Conservation (phyloP, 768 basidiomycete genomes). For the Hericium erinaceus region DNA sequence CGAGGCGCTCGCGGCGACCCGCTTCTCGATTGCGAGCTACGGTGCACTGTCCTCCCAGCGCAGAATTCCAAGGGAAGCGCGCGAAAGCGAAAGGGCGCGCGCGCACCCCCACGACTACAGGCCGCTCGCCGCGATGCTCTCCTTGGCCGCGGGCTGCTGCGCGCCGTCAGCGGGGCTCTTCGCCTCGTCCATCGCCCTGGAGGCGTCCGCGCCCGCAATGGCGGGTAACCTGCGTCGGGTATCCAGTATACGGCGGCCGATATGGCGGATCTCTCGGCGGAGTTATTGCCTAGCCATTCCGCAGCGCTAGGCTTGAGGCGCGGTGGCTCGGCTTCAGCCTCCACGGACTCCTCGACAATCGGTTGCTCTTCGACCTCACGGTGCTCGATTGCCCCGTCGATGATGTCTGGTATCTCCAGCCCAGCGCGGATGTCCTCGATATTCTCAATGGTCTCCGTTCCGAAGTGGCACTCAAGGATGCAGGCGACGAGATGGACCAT, state of each 20-base stretch:
- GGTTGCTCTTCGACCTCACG: slow-evolving; percentile 19
- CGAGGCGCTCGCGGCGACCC: too few relatives aligned
- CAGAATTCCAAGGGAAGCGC: too few relatives aligned
- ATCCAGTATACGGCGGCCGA: slow-evolving; percentile 8
- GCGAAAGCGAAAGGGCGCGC: too few relatives aligned
- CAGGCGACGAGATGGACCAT: slow-evolving; percentile 89
- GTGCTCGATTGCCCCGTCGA: slow-evolving; percentile 42
- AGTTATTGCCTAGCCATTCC: slow-evolving; percentile 24
- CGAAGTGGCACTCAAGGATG: slow-evolving; percentile 80
- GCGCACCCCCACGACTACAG: too few relatives aligned
- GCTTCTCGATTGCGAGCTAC: too few relatives aligned
- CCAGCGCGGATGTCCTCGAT: slow-evolving; percentile 58
- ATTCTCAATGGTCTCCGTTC: slow-evolving; percentile 68
- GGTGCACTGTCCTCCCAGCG: too few relatives aligned
- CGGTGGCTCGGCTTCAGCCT: not conserved
- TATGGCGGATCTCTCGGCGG: slow-evolving; percentile 9
- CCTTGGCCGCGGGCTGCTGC: too few relatives aligned
- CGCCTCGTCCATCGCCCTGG: too few relatives aligned
- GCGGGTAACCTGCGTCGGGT: not conserved
- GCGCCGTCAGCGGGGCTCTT: too few relatives aligned
- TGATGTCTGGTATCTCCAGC: slow-evolving; percentile 50
- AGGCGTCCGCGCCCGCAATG: not conserved
- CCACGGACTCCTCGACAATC: slow-evolving; percentile 16
- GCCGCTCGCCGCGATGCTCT: too few relatives aligned
- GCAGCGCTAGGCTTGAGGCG: slow-evolving; percentile 20